Base-by-base conservation (phyloP, 2,329 filamentous ascomycete genomes). In the Didymella sp. region DNA sequence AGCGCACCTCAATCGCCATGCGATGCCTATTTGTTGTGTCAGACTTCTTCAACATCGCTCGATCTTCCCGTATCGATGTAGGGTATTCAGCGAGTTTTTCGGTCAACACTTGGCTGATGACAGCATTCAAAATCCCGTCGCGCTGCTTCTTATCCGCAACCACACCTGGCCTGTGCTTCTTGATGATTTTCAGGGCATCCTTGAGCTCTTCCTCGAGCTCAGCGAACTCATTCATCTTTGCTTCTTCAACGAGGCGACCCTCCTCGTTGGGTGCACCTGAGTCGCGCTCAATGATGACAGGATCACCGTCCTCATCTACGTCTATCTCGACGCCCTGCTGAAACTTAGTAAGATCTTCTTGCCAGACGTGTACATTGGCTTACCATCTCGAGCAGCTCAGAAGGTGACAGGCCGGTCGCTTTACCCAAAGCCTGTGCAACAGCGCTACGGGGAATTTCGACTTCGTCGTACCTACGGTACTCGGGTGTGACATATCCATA, bases 401-500 rank as follows among this genome's bases (percentile, higher is more conserved):
- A 46, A 2, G 56, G n/a, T 1, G 60, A 30, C 1, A 69, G 0
- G 7, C 46, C 28, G 1, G 65, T 52, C 11, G 59, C 45, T 2
- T 47, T 21, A 0, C 43, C 42, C 7, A 69, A 30, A 3, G 57
- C 59, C 28, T 54, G 40, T 25, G 49, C 52, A n/a, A 67, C 56
- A 25, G 57, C 42, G 13, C 13, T 55, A 57, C 66, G 67, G 2
- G 61, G 17, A 1, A 69, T 41, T 21, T 69, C 66, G 1, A 56
- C 63, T 13, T 67, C 58, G 35, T 69, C 64, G 4, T 69, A 69
- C 13, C 64, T 57, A 7, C 30, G 52, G 19, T 69, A 64, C 38
- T 63, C 64, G 27, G 60, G 54, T 13, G 66, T 69, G 8, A 63
- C 58, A 12, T 69, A 69, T 2, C 66, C 66, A 24, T 69, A 69